Evolutionary conservation across 495 filamentous ascomycete species (phyloP).

Genomic region (Neurospora terricola): DNA sequence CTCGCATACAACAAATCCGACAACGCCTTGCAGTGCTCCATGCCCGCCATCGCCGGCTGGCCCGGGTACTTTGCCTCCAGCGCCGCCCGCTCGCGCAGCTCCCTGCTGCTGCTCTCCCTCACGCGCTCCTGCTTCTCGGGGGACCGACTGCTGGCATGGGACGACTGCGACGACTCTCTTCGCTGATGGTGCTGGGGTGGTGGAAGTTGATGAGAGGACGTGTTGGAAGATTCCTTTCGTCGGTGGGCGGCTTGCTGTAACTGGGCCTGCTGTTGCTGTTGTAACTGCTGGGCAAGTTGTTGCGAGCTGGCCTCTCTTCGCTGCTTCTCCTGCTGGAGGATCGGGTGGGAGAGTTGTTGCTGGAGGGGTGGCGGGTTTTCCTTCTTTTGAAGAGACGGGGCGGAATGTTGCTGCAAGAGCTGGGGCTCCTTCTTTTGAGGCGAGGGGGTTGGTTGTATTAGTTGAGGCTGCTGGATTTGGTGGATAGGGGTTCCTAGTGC

Average conservation of each 20-base stretch:
- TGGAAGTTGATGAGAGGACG: constrained; percentile 5
- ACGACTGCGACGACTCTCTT: constrained; percentile 5
- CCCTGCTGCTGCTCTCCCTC: constrained; percentile 13
- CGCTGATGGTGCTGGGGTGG: neutral
- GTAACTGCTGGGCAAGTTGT: neutral
- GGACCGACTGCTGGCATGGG: constrained; percentile 3
- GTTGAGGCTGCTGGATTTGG: neutral
- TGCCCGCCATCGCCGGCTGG: constrained; percentile 49
- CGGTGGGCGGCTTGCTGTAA: neutral
- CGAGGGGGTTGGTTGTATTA: neutral
- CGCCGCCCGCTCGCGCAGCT: constrained; percentile 37
- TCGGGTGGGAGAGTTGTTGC: neutral
- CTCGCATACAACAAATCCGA: constrained; percentile 82
- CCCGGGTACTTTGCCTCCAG: constrained; percentile 39
- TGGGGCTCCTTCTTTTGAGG: neutral
- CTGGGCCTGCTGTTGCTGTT: neutral
- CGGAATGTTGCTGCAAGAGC: neutral
- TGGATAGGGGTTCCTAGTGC: neutral
- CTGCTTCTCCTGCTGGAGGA: neutral
- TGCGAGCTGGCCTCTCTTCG: neutral
- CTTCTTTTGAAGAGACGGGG: neutral
- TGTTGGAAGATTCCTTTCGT: neutral
- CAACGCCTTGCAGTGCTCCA: constrained; percentile 85
- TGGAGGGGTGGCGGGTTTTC: neutral
- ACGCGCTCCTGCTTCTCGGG: constrained; percentile 5